A percentile compares a stretch with the other conserved stretches of the same genome.
Evolutionary conservation across 495 filamentous ascomycete genomes (phyloP).

Genomic region (Podospora pseudoanserina): DNA sequence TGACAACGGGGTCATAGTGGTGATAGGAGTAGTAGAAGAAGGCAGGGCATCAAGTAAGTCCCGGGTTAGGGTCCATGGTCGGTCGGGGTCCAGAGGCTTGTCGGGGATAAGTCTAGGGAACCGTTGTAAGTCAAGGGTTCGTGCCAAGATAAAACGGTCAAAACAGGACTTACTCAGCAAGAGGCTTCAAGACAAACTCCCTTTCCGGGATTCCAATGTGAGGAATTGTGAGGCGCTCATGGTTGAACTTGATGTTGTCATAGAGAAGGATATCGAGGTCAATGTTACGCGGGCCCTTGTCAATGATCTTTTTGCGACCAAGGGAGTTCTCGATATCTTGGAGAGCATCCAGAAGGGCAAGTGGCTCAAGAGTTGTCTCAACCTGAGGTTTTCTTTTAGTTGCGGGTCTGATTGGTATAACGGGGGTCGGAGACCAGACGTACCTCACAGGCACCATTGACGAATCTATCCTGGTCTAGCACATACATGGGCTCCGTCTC

Average conservation of each 20-base stretch:
- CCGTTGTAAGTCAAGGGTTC: constrained; percentile 1
- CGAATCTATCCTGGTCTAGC: constrained; percentile 76
- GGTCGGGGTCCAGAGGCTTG: constrained; percentile 46
- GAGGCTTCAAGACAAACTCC: constrained; percentile 86
- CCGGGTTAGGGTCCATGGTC: constrained; percentile 49
- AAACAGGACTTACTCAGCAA: constrained; percentile 67
- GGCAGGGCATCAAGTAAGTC: constrained; percentile 65
- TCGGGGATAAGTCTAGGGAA: constrained; percentile 58
- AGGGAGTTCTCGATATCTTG: constrained; percentile 77
- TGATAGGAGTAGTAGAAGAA: constrained; percentile 47
- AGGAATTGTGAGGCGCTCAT: constrained; percentile 74
- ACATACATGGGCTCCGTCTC: constrained; percentile 98
- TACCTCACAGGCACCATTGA: constrained; percentile 95
- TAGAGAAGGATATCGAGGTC: constrained; percentile 94
- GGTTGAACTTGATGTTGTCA: constrained; percentile 60
- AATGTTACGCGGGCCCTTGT: constrained; percentile 90
- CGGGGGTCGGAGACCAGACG: constrained; percentile 23
- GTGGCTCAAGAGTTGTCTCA: constrained; percentile 70
- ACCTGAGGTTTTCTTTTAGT: constrained; percentile 52
- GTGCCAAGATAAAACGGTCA: background rate
- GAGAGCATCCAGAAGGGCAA: constrained; percentile 70
- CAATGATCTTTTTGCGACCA: constrained; percentile 77
- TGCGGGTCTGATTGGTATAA: background rate
- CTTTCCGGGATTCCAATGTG: constrained; percentile 84
- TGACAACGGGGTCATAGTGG: constrained; percentile 68